Evolutionary conservation across 2,329 filamentous ascomycete species (phyloP), one percentile per base, ranked within the genome.

Genomic region (Colletotrichum ledebouriae): DNA sequence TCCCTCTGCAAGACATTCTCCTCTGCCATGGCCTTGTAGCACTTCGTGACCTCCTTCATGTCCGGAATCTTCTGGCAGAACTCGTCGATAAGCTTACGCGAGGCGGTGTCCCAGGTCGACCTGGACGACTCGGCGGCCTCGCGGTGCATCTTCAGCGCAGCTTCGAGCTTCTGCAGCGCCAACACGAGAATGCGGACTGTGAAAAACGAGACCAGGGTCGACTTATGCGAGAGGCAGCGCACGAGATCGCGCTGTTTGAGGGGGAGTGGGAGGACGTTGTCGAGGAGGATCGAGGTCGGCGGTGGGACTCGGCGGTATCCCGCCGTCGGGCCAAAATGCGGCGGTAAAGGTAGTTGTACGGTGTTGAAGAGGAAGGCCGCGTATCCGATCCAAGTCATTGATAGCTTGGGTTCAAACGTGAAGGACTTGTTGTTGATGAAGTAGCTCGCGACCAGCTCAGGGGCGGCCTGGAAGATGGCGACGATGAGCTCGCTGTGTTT

Each of bases 301-400:
- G 96, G 95, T 34, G 96, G 94, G 13, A 90, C 82, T 17, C 83
- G 79, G 25, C 89, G 88, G 71, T 89, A 91, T 47, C 83, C 84
- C 12, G 87, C 84, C 46, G 84, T 84, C 72, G 90, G 88, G 12
- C 94, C 94, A 75, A 95, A 93, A 69, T 87, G 87, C 29, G 82
- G 76, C 2, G 94, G 94, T 2, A 97, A 83, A 1, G 90, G 89
- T 41, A 97, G 82, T 65, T 91, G 87, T 52, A 98, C 89, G 1
- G 90, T 89, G 69, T 92, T 92, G 78, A 97, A 97, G 5, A 99
- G 81, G 70, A 98, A 93, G 0, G 94, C 90, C 0, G 94, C 94
- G 76, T 97, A 97, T 47, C 95, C 94, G 72, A 98, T 92, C 96
- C 96, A 99, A 0, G 94, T 96, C 50, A 94, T 90, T 3, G 94